Evolutionary conservation across 2,329 filamentous ascomycete species (phyloP).

Genomic region (Neopestalotiopsis sp.): DNA sequence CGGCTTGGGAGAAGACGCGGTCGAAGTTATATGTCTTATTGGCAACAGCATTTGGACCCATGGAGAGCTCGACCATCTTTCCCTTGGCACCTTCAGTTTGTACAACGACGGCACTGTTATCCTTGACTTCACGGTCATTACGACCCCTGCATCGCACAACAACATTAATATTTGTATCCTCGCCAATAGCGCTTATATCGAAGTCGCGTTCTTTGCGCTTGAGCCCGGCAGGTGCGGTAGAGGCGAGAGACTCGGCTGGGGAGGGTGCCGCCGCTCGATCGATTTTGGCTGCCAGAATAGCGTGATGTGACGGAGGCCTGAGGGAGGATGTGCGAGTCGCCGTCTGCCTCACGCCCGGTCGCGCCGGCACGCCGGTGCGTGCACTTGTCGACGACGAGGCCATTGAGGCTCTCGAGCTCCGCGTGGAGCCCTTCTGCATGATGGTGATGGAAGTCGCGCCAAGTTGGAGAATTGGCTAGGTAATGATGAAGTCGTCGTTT

Average conservation of each 20-base stretch:
- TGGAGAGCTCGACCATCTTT: constrained; percentile 81
- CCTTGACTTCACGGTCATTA: constrained; percentile 88
- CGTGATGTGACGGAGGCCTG: constrained; percentile 31
- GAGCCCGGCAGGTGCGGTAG: constrained; percentile 61
- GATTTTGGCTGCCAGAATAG: constrained; percentile 32
- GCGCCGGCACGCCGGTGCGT: constrained; percentile 28
- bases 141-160: constrained; percentile 93
- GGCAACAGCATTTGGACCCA: constrained; percentile 90
- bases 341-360: constrained; percentile 29
- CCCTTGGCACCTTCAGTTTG: constrained; percentile 88
- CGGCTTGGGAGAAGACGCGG: constrained; percentile 93
- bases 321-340: constrained; percentile 31
- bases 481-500: background rate
- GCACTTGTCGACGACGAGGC: constrained; percentile 25
- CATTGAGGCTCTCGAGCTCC: constrained; percentile 36
- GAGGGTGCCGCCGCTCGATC: constrained; percentile 61
- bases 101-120: constrained; percentile 94
- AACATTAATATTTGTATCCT: constrained; percentile 97
- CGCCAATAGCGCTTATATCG: constrained; percentile 69
- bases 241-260: constrained; percentile 72
- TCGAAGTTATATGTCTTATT: constrained; percentile 98
- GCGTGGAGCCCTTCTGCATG: constrained; percentile 39
- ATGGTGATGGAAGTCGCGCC: constrained; percentile 24
- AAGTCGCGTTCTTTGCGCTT: constrained; percentile 92
- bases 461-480: background rate